Evolutionary conservation across 495 filamentous ascomycete genomes (phyloP).

Genomic region (Tuber umbilicatum): DNA sequence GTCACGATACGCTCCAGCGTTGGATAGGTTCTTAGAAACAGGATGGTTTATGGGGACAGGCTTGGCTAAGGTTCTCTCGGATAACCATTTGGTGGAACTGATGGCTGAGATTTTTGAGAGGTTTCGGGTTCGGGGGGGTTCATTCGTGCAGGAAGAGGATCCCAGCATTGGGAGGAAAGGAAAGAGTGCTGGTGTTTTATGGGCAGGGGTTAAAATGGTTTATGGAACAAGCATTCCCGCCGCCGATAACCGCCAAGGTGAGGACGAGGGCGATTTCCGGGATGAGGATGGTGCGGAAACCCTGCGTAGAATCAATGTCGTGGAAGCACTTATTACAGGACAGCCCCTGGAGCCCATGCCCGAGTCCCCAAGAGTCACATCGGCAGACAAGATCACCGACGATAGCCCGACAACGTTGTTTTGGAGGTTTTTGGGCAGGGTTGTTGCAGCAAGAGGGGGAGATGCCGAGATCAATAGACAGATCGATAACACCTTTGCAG

Average conservation of each 20-base stretch:
- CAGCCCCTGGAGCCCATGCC: conserved; percentile 20
- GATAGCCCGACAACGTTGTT: conserved; percentile 21
- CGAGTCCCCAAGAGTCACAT: conserved; percentile 2
- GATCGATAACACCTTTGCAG: conserved; percentile 21
- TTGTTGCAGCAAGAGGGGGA: conserved; percentile 26
- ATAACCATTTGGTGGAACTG: conserved; percentile 31
- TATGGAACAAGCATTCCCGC: conserved; percentile 39
- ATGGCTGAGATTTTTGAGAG: conserved; percentile 38
- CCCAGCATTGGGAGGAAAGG: conserved; percentile 30
- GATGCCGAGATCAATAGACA: conserved; percentile 21
- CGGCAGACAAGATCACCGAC: conserved; percentile 11
- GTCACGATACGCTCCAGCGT: conserved; percentile 27
- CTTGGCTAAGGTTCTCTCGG: conserved; percentile 23
- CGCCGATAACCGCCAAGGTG: conserved; percentile 34
- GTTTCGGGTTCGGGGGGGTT: conserved; percentile 35
- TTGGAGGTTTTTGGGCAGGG: conserved; percentile 27
- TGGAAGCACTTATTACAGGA: conserved; percentile 34
- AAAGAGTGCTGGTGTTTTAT: conserved; percentile 35
- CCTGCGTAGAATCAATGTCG: conserved; percentile 33
- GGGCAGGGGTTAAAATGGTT: conserved; percentile 39
- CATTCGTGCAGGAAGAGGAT: conserved; percentile 39
- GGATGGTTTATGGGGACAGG: conserved; percentile 36
- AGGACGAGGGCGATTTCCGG: conserved; percentile 20
- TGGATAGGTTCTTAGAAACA: conserved; percentile 38
- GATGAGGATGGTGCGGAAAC: conserved; percentile 35